Conservation (phyloP, 2,329 filamentous ascomycete genomes). For the Aureobasidium sp. region DNA sequence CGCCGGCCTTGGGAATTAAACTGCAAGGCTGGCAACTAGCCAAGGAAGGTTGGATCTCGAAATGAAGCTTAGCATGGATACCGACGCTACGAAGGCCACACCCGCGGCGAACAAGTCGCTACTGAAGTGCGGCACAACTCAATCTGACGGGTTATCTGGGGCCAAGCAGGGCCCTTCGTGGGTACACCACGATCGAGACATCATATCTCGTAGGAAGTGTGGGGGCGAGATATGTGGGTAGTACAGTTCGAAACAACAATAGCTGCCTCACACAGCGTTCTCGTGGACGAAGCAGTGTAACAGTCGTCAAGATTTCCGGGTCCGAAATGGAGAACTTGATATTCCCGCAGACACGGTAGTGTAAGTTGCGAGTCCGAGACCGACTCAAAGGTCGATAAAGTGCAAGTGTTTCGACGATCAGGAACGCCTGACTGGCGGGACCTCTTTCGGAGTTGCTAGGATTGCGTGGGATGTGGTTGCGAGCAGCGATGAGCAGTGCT, state of each 20-base stretch:
- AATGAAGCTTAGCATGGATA: slow-evolving; percentile 3
- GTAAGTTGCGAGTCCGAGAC: not conserved
- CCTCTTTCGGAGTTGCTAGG: slow-evolving; percentile 2
- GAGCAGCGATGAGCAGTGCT: not conserved
- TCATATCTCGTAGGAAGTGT: not conserved
- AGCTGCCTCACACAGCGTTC: not conserved
- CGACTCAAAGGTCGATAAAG: not conserved
- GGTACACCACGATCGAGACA: not conserved
- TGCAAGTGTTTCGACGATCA: not conserved
- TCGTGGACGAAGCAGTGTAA: slow-evolving; percentile 5
- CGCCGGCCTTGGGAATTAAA: not conserved
- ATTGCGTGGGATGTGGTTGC: not conserved
- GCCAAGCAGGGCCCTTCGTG: not conserved
- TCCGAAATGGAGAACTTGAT: not conserved
- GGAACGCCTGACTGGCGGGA: slow-evolving; percentile 1
- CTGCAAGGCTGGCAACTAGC: not conserved
- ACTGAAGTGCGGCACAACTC: slow-evolving; percentile 1
- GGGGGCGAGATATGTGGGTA: not conserved
- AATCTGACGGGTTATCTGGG: slow-evolving; percentile 5
- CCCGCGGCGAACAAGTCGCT: not conserved
- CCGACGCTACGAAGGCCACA: not conserved
- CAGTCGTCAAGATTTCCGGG: not conserved
- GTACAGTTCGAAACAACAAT: not conserved
- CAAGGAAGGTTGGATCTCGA: not conserved
- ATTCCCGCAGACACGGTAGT: not conserved